Base-by-base conservation (phyloP, 2,329 filamentous ascomycete species). In the Trichoderma atrobrunneum region DNA sequence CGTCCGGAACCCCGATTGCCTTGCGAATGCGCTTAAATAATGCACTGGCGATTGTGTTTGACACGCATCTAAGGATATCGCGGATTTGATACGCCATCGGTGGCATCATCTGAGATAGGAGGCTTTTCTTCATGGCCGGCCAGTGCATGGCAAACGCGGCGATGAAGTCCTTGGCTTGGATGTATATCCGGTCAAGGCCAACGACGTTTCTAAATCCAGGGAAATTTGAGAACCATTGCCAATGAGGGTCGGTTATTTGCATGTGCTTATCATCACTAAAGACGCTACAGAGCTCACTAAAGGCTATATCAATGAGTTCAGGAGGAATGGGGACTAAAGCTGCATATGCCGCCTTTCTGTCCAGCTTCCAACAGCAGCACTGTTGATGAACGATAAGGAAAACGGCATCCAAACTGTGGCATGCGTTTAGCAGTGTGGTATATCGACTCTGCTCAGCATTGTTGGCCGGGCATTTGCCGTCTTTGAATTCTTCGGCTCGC, bases 311-410 rank as follows among this genome's bases (percentile, higher is more conserved):
- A 24, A 80, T 30, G 12, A 56, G 30, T 3, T 48, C 32, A 16
- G 70, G 64, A 4, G 34, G 51, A 14, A 75, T 7, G 34, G 63
- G 36, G 16, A 24, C 10, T 21, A 81, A 74, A 7, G 75, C n/a
- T 6, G 34, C 75, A 60, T 83, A 77, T 1, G 80, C 79, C 14
- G 85, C 76, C 3, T 84, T 73, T 14, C 65, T 76, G 21, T 82
- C 78, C 3, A 81, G 71, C 4, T 84, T 85, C 85, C 87, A 88
- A 24, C 87, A 77, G 77, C 90, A 92, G 78, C 89, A 90, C 2
- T 91, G 72, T 77, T 93, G 91, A 77, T 93, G 91, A 14, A 92
- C 78, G 7, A 86, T 83, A 64, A 94, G 75, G 77, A 91, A 94
- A 77, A 92, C 88, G 61, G 83, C 74, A 78, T 95, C 92, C 5